Percentiles rank a stretch among this genome's conserved stretches.
phyloP scores from a whole-genome alignment of 2,329 filamentous ascomycete species.

The Colletotrichum magnum region DNA sequence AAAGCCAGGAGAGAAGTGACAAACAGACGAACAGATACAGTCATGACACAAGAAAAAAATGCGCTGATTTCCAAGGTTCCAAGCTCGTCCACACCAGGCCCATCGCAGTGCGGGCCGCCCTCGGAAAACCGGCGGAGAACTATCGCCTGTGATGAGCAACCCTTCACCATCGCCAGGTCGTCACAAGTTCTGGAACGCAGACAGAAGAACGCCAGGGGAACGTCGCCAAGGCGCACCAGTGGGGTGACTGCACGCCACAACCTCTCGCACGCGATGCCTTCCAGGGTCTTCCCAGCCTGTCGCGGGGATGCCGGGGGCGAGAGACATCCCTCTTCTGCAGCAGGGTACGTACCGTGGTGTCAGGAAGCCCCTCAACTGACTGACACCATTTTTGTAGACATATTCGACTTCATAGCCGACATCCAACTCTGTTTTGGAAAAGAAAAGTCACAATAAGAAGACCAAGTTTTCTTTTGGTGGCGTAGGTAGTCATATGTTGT shows the following conservation, averaged over 20 bases:
- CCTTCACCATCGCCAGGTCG: not conserved
- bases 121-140: slow-evolving; percentile 39
- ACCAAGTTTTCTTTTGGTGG: no score
- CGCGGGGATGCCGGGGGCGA: slow-evolving; percentile 40
- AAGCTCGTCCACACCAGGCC: slow-evolving; percentile 6
- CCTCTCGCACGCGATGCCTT: slow-evolving; percentile 17
- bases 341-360: not conserved
- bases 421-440: not conserved
- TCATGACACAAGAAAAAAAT: not conserved
- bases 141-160: not conserved
- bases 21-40: not conserved
- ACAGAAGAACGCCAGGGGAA: not conserved
- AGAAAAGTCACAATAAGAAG: no score
- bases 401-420: not conserved
- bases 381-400: not conserved
- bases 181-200: slow-evolving; percentile 14
- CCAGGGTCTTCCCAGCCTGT: slow-evolving; percentile 21
- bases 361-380: not conserved
- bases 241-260: slow-evolving; percentile 24
- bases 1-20: not conserved
- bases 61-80: slow-evolving; percentile 12
- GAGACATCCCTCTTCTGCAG: slow-evolving; percentile 6
- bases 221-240: slow-evolving; percentile 23
- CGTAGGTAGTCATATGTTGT: not conserved
- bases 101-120: slow-evolving; percentile 14